Evolutionary conservation across 169 alveolate genomes (phyloP).

Genomic region (Cryptosporidium muris): DNA sequence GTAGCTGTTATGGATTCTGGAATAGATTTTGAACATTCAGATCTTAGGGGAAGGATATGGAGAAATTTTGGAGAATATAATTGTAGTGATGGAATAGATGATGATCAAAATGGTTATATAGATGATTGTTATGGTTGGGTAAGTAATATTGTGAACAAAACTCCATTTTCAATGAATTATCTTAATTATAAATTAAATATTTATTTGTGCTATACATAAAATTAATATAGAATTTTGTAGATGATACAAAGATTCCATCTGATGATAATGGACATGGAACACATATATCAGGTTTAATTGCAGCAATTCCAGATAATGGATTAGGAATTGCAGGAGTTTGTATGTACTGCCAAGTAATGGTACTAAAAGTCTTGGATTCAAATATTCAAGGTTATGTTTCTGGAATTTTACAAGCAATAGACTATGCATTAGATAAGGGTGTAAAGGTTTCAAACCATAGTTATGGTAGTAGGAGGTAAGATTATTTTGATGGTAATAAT

Average conservation of each 20-base stretch:
- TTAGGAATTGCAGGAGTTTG: slow-evolving; percentile 80
- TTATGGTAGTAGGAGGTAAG: slow-evolving; percentile 78
- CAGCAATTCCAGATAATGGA: slow-evolving; percentile 77
- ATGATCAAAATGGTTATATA: slow-evolving; percentile 77
- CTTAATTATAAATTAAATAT: neutral
- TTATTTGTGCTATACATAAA: neutral
- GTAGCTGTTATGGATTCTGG: slow-evolving; percentile 81
- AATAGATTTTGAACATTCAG: slow-evolving; percentile 79
- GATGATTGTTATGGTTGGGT: slow-evolving; percentile 83
- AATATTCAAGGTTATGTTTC: slow-evolving; percentile 77
- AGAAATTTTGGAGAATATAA: slow-evolving; percentile 77
- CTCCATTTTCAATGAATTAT: neutral
- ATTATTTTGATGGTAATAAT: neutral
- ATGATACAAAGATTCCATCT: slow-evolving; percentile 76
- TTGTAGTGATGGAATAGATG: slow-evolving; percentile 75
- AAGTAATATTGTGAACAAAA: neutral
- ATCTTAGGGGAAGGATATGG: slow-evolving; percentile 76
- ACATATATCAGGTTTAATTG: slow-evolving; percentile 80
- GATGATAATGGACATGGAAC: slow-evolving; percentile 83
- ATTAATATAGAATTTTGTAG: slow-evolving; percentile 74
- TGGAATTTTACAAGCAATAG: slow-evolving; percentile 78
- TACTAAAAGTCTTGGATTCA: slow-evolving; percentile 75
- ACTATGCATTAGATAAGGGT: slow-evolving; percentile 79
- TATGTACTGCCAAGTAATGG: slow-evolving; percentile 78
- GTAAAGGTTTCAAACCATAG: slow-evolving; percentile 77